Evolutionary conservation across 768 basidiomycete genomes (phyloP).

Genomic region (Pisolithus orientalis): DNA sequence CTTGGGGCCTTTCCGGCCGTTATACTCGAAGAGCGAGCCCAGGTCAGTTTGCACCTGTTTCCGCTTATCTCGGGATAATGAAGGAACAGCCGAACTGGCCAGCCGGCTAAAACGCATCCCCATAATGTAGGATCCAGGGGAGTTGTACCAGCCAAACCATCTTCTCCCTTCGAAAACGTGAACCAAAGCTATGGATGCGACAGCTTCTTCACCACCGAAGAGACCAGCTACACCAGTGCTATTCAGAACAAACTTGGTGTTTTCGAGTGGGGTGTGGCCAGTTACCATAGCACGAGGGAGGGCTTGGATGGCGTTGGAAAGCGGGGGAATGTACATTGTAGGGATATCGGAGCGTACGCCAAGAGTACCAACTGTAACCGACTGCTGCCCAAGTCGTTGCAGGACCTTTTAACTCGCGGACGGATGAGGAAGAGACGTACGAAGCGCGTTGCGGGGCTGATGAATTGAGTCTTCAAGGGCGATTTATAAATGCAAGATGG

Average conservation of each 20-base stretch:
- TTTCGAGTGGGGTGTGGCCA: slow-evolving; percentile 2
- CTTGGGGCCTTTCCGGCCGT: slow-evolving; percentile 21
- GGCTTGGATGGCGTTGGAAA: no score
- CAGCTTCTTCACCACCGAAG: slow-evolving; percentile 33
- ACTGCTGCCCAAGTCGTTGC: no score
- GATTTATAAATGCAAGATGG: no score
- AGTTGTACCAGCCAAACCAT: slow-evolving; percentile 34
- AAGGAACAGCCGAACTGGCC: slow-evolving; percentile 10
- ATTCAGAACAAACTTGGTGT: slow-evolving; percentile 16
- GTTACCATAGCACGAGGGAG: neutral
- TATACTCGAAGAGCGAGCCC: slow-evolving; percentile 17
- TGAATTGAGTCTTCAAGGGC: no score
- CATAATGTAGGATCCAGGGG: slow-evolving; percentile 29
- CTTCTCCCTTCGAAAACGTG: slow-evolving; percentile 26
- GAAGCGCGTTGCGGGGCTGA: no score
- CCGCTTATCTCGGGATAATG: neutral
- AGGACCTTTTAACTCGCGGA: no score
- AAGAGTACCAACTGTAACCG: no score
- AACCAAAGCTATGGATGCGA: slow-evolving; percentile 31
- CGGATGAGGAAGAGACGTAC: no score
- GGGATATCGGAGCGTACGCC: no score
- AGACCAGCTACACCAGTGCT: slow-evolving; percentile 29
- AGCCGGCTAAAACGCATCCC: slow-evolving; percentile 28
- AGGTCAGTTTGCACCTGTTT: slow-evolving; percentile 9
- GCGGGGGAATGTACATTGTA: no score